Base-by-base conservation (phyloP, 305 asterid species). In the Andrographis paniculata region DNA sequence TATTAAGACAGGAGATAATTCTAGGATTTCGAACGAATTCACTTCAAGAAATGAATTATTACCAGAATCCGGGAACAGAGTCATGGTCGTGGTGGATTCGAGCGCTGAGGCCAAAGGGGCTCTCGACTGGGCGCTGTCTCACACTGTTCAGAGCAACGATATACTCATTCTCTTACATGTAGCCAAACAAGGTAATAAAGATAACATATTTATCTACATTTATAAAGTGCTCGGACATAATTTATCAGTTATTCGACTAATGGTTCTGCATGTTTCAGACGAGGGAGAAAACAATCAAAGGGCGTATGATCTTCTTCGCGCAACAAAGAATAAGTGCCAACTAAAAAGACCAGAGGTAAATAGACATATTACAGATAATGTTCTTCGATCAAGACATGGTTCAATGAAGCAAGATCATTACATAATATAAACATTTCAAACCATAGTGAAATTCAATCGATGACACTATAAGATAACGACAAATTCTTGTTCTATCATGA, bases 71-170 rank as follows among this genome's bases (percentile, higher is more conserved):
- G 73, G 79, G 44, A 88, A 88, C 64, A 66, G 80, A 58, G 94
- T 82, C 10, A 81, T 88, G 95, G 86, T 84, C 18, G 95, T 81
- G 31, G 71, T 88, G 17, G 95, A 84, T 58, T 68, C 88, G 2
- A 60, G 67, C 33, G 57, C 35, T 0, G 87, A 81, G 61, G 73
- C 95, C 19, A 72, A 74, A 64, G 78, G 63, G 27, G 94, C 94
- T 18, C 82, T 84, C 16, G 81, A 81, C 14, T 88, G 94, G 95
- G 80, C 86, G 6, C 78, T 87, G 36, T 76, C 96, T 5, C 95
- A 87, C 62, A 69, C 95, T 17, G 68, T 87, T 15, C 94, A 84
- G 41, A 65, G 59, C 59, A 85, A 73, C 22, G 97, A 80, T 46
- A 64, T 76, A 2, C 54, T 87, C 51, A 17, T 84, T 66, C 94